Evolutionary conservation across 116 monocot species (phyloP), one percentile per base, ranked within the genome.

Genomic region (Papilionanthe hybrid): DNA sequence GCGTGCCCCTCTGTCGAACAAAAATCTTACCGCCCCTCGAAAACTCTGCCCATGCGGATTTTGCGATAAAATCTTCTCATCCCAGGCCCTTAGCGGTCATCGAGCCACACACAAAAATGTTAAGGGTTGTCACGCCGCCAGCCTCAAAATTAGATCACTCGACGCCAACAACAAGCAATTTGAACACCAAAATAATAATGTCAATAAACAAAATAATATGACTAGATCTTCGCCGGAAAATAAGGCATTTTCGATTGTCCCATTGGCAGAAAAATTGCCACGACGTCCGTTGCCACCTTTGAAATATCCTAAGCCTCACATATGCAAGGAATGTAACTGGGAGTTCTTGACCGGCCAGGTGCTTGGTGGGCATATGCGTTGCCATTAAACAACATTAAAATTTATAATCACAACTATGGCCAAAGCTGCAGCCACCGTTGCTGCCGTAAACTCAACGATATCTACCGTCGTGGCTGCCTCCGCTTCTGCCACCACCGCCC

Each of bases 71-170:
- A 2, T 32, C 32, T 32, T 32, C 32, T 2, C 32, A 32, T 32
- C 32, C 32, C 32, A 32, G 32, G 98, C 98, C 1, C 87, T 98
- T 23, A 94, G 98, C 5, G 98, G 98, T 1, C 98, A 98, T 84
- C 79, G 98, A 0, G 94, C 98, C 10, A 94, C 93, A 80, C 98
- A 94, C 75, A 92, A 92, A 85, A 94, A 94, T 81, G 92, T 94
- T 5, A 94, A 94, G 42, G 94, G 91, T 0, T 98, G 98, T 82
- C 94, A 89, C 68, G 92, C 91, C 4, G 86, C 85, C 17, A 5
- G 7, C 9, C 45, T 45, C 45, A 4, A 45, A 7, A 9, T 45
- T 45, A 5, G 9, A 45, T 45, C 45, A 45, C 87, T 4, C 45
- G 87, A 80, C 82, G 15, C 15, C 1, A 53, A 15, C 4, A 13